Conservation (phyloP, 192 early-diverging fungal species). For the Geranomyces variabilis region DNA sequence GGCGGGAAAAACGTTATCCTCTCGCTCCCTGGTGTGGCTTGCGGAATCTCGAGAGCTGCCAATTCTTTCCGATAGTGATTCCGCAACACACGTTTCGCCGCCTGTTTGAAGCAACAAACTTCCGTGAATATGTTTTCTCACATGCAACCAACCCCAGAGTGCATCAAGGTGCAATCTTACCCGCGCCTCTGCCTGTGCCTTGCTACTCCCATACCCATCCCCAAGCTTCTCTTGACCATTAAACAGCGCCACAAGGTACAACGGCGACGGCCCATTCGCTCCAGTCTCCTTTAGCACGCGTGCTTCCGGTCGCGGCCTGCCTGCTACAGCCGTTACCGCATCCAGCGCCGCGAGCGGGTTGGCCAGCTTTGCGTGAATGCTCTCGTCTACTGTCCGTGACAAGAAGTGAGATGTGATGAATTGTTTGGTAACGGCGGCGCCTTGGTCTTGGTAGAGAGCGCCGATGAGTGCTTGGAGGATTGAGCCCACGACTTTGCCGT, state of each 20-base stretch:
- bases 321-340: background rate
- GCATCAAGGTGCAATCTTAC: background rate
- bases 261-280: background rate
- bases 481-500: background rate
- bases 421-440: background rate
- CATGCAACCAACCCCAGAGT: too few species aligned
- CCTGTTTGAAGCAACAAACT: too few species aligned
- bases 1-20: background rate
- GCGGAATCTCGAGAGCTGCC: too few species aligned
- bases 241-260: background rate
- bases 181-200: background rate
- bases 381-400: slow-evolving; percentile 1
- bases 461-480: slow-evolving; percentile 9
- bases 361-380: background rate
- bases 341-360: background rate
- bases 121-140: too few species aligned
- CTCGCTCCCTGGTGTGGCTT: too few species aligned
- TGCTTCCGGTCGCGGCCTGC: background rate
- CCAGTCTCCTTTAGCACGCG: background rate
- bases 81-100: too few species aligned
- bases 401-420: slow-evolving; percentile 1
- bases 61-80: too few species aligned
- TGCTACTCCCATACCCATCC: slow-evolving; percentile 1
- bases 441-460: slow-evolving; percentile 13
- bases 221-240: background rate